These are phyloP conservation scores for Coniferiporia weirii DNA, from an alignment of 1,284 basidiomycete species.

Conservation along the genomic window DNA sequence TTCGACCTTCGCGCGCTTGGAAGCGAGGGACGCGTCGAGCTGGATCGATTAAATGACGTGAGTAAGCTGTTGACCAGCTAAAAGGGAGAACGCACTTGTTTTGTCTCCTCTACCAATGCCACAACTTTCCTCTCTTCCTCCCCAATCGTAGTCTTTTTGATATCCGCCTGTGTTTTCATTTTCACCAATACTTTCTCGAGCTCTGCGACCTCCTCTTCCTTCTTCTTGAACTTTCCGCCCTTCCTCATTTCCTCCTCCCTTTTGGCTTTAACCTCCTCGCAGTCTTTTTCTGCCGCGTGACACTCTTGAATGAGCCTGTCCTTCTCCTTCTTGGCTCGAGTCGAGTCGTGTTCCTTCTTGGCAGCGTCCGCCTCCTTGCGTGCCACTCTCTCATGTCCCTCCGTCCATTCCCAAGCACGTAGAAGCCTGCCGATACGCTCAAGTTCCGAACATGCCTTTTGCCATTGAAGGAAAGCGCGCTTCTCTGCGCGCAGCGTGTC, in stretches of 20 bases:
- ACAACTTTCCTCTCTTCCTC: constrained; percentile 74
- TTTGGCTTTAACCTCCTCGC: constrained; percentile 57
- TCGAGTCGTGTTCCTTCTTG: constrained; percentile 40
- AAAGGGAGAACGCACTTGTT: constrained; percentile 47
- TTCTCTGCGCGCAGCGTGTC: constrained; percentile 91
- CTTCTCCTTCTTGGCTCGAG: constrained; percentile 43
- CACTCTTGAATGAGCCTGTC: constrained; percentile 43
- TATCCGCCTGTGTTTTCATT: constrained; percentile 81
- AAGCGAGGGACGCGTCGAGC: constrained; percentile 50
- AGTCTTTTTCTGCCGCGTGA: constrained; percentile 48
- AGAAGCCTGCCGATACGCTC: constrained; percentile 85
- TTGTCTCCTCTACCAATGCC: constrained; percentile 50
- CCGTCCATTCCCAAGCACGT: constrained; percentile 87
- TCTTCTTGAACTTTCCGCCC: constrained; percentile 74
- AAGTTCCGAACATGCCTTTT: constrained; percentile 85
- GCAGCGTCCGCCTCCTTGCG: constrained; percentile 53
- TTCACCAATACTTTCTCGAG: constrained; percentile 86
- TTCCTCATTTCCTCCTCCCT: constrained; percentile 64
- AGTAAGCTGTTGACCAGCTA: background rate
- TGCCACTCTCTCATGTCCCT: constrained; percentile 42
- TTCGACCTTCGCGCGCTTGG: constrained; percentile 58
- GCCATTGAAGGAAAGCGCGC: constrained; percentile 84
- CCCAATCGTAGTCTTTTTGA: constrained; percentile 70
- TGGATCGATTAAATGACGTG: constrained; percentile 27
- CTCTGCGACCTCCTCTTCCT: constrained; percentile 75